Evolutionary conservation across 2,329 filamentous ascomycete species (phyloP), one percentile per base, ranked within the genome.

Genomic region (Lachnellula arida): DNA sequence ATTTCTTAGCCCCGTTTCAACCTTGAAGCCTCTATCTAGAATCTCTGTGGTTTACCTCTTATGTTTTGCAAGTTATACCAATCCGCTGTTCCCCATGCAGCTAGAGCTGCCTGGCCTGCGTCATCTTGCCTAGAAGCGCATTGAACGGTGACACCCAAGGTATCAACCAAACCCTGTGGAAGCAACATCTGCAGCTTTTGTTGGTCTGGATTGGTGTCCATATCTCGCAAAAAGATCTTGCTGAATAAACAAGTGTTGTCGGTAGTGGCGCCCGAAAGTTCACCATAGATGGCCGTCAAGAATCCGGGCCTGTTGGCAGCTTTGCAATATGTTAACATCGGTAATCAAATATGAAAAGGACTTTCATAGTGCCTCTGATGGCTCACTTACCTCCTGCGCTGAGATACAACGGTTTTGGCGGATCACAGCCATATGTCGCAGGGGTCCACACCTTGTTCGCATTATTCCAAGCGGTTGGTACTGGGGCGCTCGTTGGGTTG

Each of bases 321-420:
- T 52, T 25, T 52, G 37, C 7, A 49, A 35, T 14, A 52, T 35
- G 39, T 52, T 19, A 52, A 23, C 40, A 52, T n/a, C 46, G 35
- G 23, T 4, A 4, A 6, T 25, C 4, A 25, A 25, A 25, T 6
- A 25, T 25, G 23, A 7, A 25, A 19, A 19, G 19, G 23, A 25
- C 5, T 25, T 6, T 25, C 5, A 25, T 5, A 25, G 23, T 6
- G 7, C 23, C 23, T 25, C 23, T 25, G 23, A 25, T 7, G 7
- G 23, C 7, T 25, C 23, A 25, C 23, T 7, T 25, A 5, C 4
- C 4, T 25, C 23, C 23, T 25, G 3, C 7, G 7, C 23, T 25
- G 23, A 25, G 23, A 25, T 25, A 25, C 23, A 25, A 25, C 23
- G 23, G 23, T 25, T 25, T 25, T 25, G 23, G 23, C 23, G 23